phyloP scores from a whole-genome alignment of 495 filamentous ascomycete species.

The Penicillium riverlandense region DNA sequence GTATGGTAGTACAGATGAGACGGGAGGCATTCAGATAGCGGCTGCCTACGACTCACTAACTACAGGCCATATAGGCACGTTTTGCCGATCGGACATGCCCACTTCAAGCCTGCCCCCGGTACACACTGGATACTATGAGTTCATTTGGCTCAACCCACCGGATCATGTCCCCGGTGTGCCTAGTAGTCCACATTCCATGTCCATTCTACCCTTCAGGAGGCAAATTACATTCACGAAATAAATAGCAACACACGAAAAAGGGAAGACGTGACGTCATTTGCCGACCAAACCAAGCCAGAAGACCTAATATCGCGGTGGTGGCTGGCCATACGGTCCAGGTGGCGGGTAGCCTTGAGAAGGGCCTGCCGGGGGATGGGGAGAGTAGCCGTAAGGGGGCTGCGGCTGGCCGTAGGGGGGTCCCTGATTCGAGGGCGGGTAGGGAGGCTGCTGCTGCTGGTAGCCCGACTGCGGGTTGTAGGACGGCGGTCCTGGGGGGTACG shows the following conservation, averaged over 20 bases:
- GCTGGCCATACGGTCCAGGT: conserved; percentile 19
- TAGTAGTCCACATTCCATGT: too few species aligned
- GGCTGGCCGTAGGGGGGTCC: conserved; percentile 19
- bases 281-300: not conserved
- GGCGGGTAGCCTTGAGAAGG: conserved; percentile 15
- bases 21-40: too few species aligned
- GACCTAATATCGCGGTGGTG: conserved; percentile 25
- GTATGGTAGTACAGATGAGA: too few species aligned
- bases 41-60: too few species aligned
- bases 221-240: not conserved
- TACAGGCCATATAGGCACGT: too few species aligned
- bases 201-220: not conserved
- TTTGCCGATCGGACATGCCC: too few species aligned
- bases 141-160: too few species aligned
- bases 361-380: conserved; percentile 13
- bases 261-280: conserved; percentile 4
- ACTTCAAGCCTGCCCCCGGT: too few species aligned
- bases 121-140: too few species aligned
- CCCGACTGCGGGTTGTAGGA: conserved; percentile 12
- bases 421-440: conserved; percentile 3
- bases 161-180: too few species aligned
- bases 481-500: conserved; percentile 2
- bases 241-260: not conserved
- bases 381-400: conserved; percentile 12
- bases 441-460: conserved; percentile 9